phyloP scores from a whole-genome alignment of 2,329 filamentous ascomycete genomes.

The Neonectria neomacrospora region DNA sequence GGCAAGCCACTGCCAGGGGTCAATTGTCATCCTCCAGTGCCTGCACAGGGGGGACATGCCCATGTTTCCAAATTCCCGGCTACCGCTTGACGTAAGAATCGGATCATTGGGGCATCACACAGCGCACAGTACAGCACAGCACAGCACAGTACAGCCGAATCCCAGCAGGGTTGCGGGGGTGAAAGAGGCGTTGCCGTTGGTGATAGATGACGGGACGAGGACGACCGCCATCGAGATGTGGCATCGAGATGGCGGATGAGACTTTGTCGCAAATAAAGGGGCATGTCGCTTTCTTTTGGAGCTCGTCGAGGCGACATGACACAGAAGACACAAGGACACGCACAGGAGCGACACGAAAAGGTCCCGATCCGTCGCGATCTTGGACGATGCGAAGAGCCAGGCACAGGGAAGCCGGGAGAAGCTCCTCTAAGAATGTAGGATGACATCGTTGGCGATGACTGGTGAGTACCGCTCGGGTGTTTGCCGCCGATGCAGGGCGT shows the following conservation, averaged over 20 bases:
- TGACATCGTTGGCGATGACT: neutral
- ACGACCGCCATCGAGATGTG: neutral
- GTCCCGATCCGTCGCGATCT: neutral
- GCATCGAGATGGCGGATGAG: neutral
- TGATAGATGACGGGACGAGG: neutral
- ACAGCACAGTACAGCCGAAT: neutral
- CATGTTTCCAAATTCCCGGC: neutral
- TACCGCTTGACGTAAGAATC: slow-evolving; percentile 23
- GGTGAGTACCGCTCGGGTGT: neutral
- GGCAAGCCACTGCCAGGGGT: slow-evolving; percentile 6
- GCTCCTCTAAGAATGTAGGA: neutral
- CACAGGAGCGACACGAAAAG: neutral
- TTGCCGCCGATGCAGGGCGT: neutral
- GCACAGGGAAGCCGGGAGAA: neutral
- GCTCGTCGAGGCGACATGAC: neutral
- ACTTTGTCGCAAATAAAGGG: neutral
- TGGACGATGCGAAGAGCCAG: neutral
- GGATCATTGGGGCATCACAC: slow-evolving; percentile 4
- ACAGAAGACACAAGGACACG: neutral
- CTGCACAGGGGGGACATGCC: neutral
- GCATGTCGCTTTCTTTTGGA: neutral
- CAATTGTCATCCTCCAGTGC: neutral
- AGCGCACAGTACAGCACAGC: neutral
- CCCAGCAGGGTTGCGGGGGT: neutral
- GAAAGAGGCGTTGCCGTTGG: neutral